Percentiles rank a stretch among this genome's conserved stretches.
These are phyloP conservation scores for Heracleum sosnowskyi DNA, from an alignment of 129 eudicot genomes.

Conservation along the genomic window DNA sequence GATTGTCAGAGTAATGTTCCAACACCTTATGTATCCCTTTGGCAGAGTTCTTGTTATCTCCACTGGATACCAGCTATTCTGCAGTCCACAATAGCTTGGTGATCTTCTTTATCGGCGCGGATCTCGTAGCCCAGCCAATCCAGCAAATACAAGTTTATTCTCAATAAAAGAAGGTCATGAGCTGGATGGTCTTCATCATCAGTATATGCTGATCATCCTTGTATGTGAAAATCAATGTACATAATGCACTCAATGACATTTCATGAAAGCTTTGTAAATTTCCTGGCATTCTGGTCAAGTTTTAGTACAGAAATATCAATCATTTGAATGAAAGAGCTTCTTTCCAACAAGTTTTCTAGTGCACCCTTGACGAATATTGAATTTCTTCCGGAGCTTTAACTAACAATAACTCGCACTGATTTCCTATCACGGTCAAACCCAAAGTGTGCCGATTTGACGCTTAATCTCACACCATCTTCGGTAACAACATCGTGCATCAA, in stretches of 20 bases:
- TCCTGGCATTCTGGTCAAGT: slow-evolving; percentile 43
- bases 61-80: slow-evolving; percentile 78
- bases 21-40: no score
- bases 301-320: slow-evolving; percentile 66
- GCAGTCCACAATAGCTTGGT: slow-evolving; percentile 97
- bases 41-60: no score
- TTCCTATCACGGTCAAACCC: slow-evolving; percentile 86
- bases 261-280: slow-evolving; percentile 49
- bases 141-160: no score
- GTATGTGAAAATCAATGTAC: slow-evolving; percentile 90
- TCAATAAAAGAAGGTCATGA: no score
- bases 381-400: slow-evolving; percentile 46
- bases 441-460: slow-evolving; percentile 60
- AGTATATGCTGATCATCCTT: slow-evolving; percentile 69
- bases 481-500: slow-evolving; percentile 37
- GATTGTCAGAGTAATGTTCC: no score
- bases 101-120: no score
- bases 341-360: slow-evolving; percentile 76
- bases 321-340: slow-evolving; percentile 73
- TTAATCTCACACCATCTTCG: slow-evolving; percentile 37
- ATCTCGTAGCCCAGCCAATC: no score
- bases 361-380: slow-evolving; percentile 95
- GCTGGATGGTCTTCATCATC: no score
- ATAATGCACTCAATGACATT: slow-evolving; percentile 67
- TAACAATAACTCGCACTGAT: slow-evolving; percentile 74